Conservation (phyloP, 164 flowering plant species). For the Echeveria elegans region DNA sequence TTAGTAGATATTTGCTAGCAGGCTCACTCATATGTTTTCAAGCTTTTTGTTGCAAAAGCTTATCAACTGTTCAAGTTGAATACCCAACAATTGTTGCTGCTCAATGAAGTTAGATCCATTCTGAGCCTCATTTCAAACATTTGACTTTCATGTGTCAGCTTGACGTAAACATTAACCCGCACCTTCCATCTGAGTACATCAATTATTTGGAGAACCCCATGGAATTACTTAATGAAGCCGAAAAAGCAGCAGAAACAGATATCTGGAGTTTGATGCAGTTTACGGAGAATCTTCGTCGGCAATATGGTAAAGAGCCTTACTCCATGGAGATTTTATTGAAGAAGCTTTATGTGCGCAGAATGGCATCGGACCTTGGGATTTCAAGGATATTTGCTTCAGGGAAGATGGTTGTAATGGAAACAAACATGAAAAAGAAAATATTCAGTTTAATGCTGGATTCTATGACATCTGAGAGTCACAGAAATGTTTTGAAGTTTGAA, state of each 20-base stretch:
- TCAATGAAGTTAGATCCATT: neutral
- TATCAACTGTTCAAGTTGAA: neutral
- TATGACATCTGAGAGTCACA: constrained; percentile 51
- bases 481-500: constrained; percentile 48
- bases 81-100: neutral
- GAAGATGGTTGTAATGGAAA: constrained; percentile 69
- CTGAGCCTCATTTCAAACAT: neutral
- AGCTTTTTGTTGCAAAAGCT: neutral
- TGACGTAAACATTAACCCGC: constrained; percentile 69
- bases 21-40: neutral
- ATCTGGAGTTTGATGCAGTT: constrained; percentile 81
- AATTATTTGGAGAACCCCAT: constrained; percentile 83
- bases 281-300: constrained; percentile 73
- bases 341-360: constrained; percentile 84
- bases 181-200: constrained; percentile 89
- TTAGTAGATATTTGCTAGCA: neutral
- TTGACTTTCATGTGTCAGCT: constrained; percentile 34
- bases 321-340: constrained; percentile 88
- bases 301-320: constrained; percentile 84
- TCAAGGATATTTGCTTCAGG: constrained; percentile 67
- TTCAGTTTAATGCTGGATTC: constrained; percentile 74
- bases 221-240: constrained; percentile 63
- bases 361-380: constrained; percentile 96
- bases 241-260: constrained; percentile 75
- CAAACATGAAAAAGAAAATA: constrained; percentile 68